phyloP scores from a whole-genome alignment of 2,329 filamentous ascomycete species.

The Penicillium psychrosexuale region DNA sequence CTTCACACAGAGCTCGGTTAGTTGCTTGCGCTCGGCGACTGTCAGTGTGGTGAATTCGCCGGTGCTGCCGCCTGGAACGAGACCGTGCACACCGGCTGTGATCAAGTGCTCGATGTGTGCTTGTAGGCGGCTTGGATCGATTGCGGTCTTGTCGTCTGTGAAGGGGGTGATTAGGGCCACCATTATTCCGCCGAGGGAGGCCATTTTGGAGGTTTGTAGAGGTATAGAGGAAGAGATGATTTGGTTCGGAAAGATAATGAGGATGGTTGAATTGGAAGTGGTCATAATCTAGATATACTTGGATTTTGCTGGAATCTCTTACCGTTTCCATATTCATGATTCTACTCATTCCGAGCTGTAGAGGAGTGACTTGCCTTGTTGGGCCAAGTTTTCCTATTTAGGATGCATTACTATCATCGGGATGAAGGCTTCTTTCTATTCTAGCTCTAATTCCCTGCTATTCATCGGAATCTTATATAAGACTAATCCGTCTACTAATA shows the following conservation, averaged over 20 bases:
- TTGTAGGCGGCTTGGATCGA: constrained; percentile 42
- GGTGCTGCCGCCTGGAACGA: constrained; percentile 52
- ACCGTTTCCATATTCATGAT: background rate
- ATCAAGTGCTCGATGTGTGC: constrained; percentile 49
- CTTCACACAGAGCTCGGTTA: constrained; percentile 37
- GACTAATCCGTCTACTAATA: no score
- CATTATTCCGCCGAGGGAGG: constrained; percentile 41
- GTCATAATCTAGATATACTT: constrained; percentile 11
- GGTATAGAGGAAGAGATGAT: background rate
- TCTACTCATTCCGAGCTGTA: background rate
- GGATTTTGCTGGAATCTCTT: background rate
- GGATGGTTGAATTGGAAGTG: background rate
- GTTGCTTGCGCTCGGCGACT: constrained; percentile 46
- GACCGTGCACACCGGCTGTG: constrained; percentile 47
- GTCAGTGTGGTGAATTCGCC: constrained; percentile 51
- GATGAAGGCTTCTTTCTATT: background rate
- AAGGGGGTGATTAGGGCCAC: constrained; percentile 52
- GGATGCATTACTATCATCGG: background rate
- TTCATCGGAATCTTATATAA: no score
- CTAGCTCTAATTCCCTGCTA: no score
- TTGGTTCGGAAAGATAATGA: background rate
- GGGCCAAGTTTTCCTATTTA: background rate
- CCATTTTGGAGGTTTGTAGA: constrained; percentile 11
- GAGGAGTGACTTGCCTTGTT: background rate
- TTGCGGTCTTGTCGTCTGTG: constrained; percentile 41